Base-by-base conservation (phyloP, 2,329 filamentous ascomycete genomes). In the Echinosphaeria canescens region DNA sequence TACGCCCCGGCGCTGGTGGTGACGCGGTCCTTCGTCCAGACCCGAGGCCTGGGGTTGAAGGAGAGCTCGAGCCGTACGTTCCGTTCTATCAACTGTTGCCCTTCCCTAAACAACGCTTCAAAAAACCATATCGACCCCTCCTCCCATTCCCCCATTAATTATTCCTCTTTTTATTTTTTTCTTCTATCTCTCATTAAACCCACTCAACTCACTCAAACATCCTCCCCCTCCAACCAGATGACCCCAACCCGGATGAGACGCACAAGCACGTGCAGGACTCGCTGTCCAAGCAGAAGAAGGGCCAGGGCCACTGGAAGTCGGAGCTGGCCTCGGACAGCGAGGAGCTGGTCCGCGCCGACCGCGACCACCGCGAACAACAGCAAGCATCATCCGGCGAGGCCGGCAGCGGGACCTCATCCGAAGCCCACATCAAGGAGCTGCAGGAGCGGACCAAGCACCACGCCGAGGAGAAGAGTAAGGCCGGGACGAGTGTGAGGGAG, bases 291-390 rank as follows among this genome's bases (percentile, higher is more conserved):
- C 62, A 79, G 32, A 67, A 73, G 46, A 49, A 61, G 22, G 78
- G 76, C 32, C 60, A 66, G 44, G 72, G 59, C 28, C 61, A 80
- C 43, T 88, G 80, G 79, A 75, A 76, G 51, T 59, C 73, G 13
- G 70, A 75, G 44, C 56, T 90, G 26, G 78, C 79, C 3, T 76
- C 70, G 26, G 68, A 80, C 48, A 78, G 73, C 48, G 80, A 90
- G 55, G 75, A 78, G 46, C 67, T 66, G 38, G 59, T 88, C 48
- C 72, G 65, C 53, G 75, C 69, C 22, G 75, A 75, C 43, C 63
- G 63, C 31, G 15, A 48, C 16, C n/a, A n/a, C n/a, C n/a, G n/a
- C n/a, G n/a, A n/a, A n/a, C n/a, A n/a, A n/a, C n/a, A n/a, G n/a
- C n/a, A n/a, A n/a, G n/a, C n/a, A n/a, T n/a, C n/a, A n/a, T n/a